These are phyloP conservation scores for Jimgerdemannia flammicorona DNA, from an alignment of 192 early-diverging fungal species.

Conservation along the genomic window DNA sequence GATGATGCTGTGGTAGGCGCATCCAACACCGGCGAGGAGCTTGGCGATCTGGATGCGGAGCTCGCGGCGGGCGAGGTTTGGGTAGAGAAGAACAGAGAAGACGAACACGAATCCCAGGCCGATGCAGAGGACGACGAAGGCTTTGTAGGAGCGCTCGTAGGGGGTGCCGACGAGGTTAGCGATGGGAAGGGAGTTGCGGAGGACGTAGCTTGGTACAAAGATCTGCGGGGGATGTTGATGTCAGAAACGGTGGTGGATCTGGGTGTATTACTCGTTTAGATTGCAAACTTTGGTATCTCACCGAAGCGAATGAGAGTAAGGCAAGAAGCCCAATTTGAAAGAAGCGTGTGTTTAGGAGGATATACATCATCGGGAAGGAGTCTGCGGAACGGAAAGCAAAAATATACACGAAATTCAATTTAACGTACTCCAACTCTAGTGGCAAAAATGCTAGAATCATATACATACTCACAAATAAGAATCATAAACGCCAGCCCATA, in stretches of 20 bases:
- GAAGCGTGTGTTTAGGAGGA: neutral
- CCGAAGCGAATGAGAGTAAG: neutral
- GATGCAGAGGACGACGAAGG: neutral
- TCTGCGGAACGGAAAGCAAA: neutral
- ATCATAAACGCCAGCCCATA: neutral
- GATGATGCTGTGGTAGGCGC: neutral
- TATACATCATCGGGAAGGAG: neutral
- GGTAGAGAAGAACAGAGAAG: constrained; percentile 1
- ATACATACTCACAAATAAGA: neutral
- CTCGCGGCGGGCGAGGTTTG: constrained; percentile 4
- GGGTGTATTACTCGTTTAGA: neutral
- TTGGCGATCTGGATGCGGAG: constrained; percentile 2
- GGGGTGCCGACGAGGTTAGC: neutral
- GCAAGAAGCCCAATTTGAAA: neutral
- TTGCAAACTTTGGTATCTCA: neutral
- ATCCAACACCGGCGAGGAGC: neutral
- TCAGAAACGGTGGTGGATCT: neutral
- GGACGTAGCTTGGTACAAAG: neutral
- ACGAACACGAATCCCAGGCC: neutral
- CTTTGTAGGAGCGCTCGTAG: neutral
- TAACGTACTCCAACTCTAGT: neutral
- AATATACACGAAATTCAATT: neutral
- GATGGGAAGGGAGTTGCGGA: neutral
- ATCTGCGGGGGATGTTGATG: neutral
- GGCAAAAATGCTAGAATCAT: neutral